Percentiles rank a stretch among this genome's conserved stretches.
Conservation (phyloP, 169 alveolate genomes). For the Plasmodium knowlesi region DNA sequence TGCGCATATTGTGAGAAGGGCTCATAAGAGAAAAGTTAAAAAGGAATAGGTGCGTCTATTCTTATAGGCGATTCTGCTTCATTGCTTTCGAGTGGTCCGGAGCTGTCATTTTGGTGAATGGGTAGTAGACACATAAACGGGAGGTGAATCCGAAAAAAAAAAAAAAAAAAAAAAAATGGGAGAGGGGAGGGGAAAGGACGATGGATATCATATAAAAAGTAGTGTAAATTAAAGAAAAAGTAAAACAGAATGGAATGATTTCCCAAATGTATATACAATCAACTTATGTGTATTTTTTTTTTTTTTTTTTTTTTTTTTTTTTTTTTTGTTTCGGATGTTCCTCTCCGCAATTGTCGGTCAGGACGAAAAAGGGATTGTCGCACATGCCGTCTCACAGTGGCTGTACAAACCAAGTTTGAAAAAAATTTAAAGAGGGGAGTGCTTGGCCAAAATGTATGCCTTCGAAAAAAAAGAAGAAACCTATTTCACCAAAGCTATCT, state of each 20-base stretch:
- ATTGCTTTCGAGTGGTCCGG: neutral
- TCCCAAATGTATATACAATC: neutral
- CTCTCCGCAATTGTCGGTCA: neutral
- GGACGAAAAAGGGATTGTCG: neutral
- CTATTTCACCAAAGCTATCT: slow-evolving; percentile 57
- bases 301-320: neutral
- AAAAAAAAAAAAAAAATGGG: slow-evolving; percentile 16
- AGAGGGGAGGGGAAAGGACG: neutral
- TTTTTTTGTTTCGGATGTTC: neutral
- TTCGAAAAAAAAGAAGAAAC: slow-evolving; percentile 40
- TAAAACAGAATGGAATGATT: neutral
- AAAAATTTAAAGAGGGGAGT: neutral
- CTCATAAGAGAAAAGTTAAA: neutral
- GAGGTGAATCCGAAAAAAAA: neutral
- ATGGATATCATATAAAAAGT: neutral
- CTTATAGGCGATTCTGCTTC: neutral
- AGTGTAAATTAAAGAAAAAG: neutral
- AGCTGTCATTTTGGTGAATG: neutral
- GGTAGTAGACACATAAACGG: neutral
- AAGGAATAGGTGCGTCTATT: neutral
- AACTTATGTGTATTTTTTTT: neutral
- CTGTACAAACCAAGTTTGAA: neutral
- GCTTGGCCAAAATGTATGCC: slow-evolving; percentile 22
- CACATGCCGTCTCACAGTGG: neutral
- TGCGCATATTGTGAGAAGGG: neutral